These are phyloP conservation scores for Ceratocystis lukuohia DNA, from an alignment of 2,329 filamentous ascomycete genomes.

Conservation along the genomic window DNA sequence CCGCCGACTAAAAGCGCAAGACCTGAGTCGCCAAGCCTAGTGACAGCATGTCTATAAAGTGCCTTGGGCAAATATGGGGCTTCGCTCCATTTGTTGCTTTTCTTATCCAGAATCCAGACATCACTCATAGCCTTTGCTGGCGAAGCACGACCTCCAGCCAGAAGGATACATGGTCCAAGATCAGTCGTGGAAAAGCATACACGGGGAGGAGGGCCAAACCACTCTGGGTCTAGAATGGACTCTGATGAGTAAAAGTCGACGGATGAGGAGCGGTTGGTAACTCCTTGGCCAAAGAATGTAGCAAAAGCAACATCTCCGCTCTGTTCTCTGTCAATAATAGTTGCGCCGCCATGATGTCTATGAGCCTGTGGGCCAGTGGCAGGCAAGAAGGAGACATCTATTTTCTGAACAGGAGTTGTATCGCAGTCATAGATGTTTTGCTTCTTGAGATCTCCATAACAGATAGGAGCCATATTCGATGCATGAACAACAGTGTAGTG, in stretches of 20 bases:
- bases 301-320: constrained; percentile 9
- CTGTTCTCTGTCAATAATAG: neutral
- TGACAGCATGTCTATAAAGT: constrained; percentile 61
- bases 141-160: constrained; percentile 68
- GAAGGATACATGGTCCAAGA: constrained; percentile 44
- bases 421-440: neutral
- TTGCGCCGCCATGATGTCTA: constrained; percentile 14
- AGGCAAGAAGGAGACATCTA: neutral
- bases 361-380: neutral
- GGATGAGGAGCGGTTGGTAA: constrained; percentile 2
- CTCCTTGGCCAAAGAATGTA: constrained; percentile 20
- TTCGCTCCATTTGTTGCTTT: constrained; percentile 44
- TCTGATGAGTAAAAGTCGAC: constrained; percentile 4
- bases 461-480: constrained; percentile 1
- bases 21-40: constrained; percentile 36
- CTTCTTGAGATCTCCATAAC: neutral
- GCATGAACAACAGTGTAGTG: constrained; percentile 75
- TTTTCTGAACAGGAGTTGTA: neutral
- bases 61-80: constrained; percentile 53
- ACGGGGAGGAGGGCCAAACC: constrained; percentile 31
- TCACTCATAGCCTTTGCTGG: constrained; percentile 55
- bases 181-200: constrained; percentile 69
- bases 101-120: constrained; percentile 58
- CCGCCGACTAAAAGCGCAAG: constrained; percentile 49
- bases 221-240: neutral